Evolutionary conservation across 2,329 filamentous ascomycete species (phyloP), one percentile per base, ranked within the genome.

Genomic region (Claviceps sorghi): DNA sequence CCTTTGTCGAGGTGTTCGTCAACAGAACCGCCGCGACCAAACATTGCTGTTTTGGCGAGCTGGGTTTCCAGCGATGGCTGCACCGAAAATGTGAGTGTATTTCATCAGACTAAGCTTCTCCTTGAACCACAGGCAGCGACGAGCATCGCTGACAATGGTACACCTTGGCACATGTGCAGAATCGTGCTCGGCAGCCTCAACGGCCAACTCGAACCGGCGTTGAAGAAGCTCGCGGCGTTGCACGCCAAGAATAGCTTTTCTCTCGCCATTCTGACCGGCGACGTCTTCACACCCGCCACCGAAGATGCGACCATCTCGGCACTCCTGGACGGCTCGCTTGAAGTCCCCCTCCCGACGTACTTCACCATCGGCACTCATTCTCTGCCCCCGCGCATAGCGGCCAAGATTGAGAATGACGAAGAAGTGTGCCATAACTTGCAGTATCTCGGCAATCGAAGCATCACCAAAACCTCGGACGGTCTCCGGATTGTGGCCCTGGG

Each of bases 221-320:
- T 98, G 65, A 75, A 79, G 55, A 98, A 96, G 68, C 72, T 97
- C 21, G 75, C 82, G 9, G 78, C 80, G 10, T 74, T 97, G 2
- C 90, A 97, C 60, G 72, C 81, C 38, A 97, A 96, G 69, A 93
- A 96, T 64, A 78, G 76, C 62, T 97, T 98, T 65, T 77, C 86
- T 15, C 85, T 96, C 60, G 89, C 87, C 17, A 81, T 98, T 52
- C 72, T 95, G 34, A 80, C 82, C 10, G 93, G 93, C 52, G 85
- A 96, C 62, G 74, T 97, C 7, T 97, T 97, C 62, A 72, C 76
- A 19, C 69, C 76, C 44, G 69, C 73, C 1, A 74, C 82, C 46
- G 77, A 85, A 50, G 73, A 82, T 42, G 74, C 79, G 13, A 64
- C 69, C 10, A 68, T 93, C 5, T 69, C 74, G 11, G 75, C 78